Conservation (phyloP, 257 asterid genomes). For the Euphrasia confusa region DNA sequence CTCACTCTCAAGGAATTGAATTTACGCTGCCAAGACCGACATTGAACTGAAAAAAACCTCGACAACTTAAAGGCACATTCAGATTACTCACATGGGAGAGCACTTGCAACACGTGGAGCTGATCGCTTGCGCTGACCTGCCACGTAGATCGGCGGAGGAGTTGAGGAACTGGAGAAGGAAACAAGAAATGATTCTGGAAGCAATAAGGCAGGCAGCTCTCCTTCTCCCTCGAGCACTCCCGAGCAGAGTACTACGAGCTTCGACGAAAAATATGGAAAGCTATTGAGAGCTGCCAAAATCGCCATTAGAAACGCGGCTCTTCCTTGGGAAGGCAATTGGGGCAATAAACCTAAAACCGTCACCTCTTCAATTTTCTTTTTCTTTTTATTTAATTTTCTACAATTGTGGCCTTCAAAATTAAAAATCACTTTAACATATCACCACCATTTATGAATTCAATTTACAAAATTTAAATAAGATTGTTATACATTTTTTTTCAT, state of each 20-base stretch:
- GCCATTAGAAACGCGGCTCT: too few relatives aligned
- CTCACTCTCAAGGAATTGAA: conserved; percentile 52
- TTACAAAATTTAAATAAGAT: too few relatives aligned
- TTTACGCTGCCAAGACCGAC: conserved; percentile 51
- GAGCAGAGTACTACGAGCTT: conserved; percentile 60
- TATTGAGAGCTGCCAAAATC: too few relatives aligned
- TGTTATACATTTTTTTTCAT: too few relatives aligned
- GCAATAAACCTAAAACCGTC: too few relatives aligned
- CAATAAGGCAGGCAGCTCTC: conserved; percentile 72
- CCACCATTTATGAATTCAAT: too few relatives aligned
- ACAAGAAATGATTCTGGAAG: conserved; percentile 48
- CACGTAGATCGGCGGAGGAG: conserved; percentile 33
- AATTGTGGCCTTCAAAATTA: too few relatives aligned
- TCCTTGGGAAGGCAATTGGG: too few relatives aligned
- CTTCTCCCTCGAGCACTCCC: conserved; percentile 78
- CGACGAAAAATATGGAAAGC: conserved; percentile 23
- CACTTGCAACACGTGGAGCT: conserved; percentile 53
- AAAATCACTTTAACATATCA: too few relatives aligned
- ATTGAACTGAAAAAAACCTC: conserved; percentile 28
- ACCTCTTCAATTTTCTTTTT: too few relatives aligned
- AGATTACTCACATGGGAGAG: conserved; percentile 38
- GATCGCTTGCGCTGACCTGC: conserved; percentile 40
- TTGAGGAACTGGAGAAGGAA: conserved; percentile 44
- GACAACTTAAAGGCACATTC: conserved; percentile 28
- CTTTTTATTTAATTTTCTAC: too few relatives aligned